Base-by-base conservation (phyloP, 495 filamentous ascomycete genomes). In the Podospora tetraspora region DNA sequence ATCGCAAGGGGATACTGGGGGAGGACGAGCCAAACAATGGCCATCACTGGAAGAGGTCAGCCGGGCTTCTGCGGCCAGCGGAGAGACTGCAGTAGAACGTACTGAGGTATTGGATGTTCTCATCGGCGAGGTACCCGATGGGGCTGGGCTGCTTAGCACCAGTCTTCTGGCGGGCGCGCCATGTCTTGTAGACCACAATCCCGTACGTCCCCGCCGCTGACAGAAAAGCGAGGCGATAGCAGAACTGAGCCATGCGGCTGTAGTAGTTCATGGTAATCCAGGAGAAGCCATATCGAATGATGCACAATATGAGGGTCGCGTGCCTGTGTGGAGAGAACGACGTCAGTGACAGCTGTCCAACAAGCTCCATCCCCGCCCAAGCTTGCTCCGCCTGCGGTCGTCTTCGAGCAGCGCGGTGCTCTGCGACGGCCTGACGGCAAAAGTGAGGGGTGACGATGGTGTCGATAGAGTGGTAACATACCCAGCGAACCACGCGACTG, bases 151-250 rank as follows among this genome's bases (percentile, higher is more conserved):
- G 81, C 75, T 82, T 84, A 66, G 82, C 84, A 61, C 88, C 89
- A 61, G 86, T 81, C 78, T 88, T 87, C 69, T 90, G 84, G 66
- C 92, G 88, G 68, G 95, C 91, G 66, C 94, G 88, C 81, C 91
- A 94, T 63, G 92, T 92, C 86, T 99, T 99, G 85, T 96, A 98
- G n/a, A 98, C 96, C 22, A 99, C 95, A 68, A 99, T 97, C 70
- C 96, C 95, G 80, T 99, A 99, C 3, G 95, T 98, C 29, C 86
- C 87, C 13, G 93, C 92, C 0, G 95, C 95, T 9, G 92, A 87
- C 66, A 97, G 65, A 78, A 98, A 99, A 57, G 93, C 91, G 37
- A 90, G 84, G 71, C 96, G 93, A 79, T 99, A 99, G 68, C 89
- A 88, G 76, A 96, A 87, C 64, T 84, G 82, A 30, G 94, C 93